These are phyloP conservation scores for Polyporus tsugae DNA, from an alignment of 1,284 basidiomycete genomes.

Conservation along the genomic window DNA sequence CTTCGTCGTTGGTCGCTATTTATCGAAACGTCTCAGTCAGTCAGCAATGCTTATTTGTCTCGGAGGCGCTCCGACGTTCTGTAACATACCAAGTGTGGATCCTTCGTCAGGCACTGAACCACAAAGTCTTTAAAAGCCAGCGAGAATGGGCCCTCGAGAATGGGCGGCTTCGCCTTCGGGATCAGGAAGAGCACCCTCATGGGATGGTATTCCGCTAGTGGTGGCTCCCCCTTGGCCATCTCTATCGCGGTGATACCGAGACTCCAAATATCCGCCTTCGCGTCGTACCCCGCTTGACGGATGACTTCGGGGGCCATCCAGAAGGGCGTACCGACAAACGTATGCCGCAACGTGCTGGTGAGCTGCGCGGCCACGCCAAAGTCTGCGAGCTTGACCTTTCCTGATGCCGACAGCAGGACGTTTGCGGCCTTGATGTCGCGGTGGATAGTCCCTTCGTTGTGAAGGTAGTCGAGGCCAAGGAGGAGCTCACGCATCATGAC, in stretches of 20 bases:
- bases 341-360: conserved; percentile 88
- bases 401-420: conserved; percentile 88
- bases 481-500: conserved; percentile 94
- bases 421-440: conserved; percentile 99
- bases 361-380: conserved; percentile 96
- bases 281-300: conserved; percentile 95
- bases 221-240: conserved; percentile 95
- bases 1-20: conserved; percentile 87
- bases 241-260: conserved; percentile 97
- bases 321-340: conserved; percentile 95
- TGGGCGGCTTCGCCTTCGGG: conserved; percentile 94
- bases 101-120: conserved; percentile 90
- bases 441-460: conserved; percentile 95
- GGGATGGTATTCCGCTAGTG: conserved; percentile 92
- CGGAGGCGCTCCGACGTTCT: conserved; percentile 14
- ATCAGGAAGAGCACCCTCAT: conserved; percentile 97
- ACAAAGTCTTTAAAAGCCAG: conserved; percentile 94
- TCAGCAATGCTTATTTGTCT: conserved; percentile 16
- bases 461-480: conserved; percentile 94
- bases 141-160: conserved; percentile 87
- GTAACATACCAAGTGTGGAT: conserved; percentile 74
- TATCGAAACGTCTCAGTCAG: conserved; percentile 15
- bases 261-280: conserved; percentile 97
- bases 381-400: conserved; percentile 97
- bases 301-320: conserved; percentile 99